These are phyloP conservation scores for Verticillium alfalfae DNA, from an alignment of 2,329 filamentous ascomycete genomes.

Conservation along the genomic window DNA sequence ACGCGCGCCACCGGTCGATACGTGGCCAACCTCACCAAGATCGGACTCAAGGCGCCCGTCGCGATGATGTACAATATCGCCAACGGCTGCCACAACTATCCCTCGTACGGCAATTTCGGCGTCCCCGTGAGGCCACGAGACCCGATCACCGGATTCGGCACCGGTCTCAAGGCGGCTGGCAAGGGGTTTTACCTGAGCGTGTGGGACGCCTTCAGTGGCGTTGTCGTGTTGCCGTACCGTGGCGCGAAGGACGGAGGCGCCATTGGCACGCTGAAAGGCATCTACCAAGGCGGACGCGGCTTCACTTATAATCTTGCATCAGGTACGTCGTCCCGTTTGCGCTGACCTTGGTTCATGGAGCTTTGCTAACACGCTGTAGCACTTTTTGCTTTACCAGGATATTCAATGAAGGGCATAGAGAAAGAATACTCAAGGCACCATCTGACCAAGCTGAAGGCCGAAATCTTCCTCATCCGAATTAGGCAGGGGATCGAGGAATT, in stretches of 20 bases:
- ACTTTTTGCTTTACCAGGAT: constrained; percentile 41
- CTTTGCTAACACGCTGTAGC: constrained; percentile 19
- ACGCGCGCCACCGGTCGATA: constrained; percentile 44
- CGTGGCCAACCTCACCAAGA: constrained; percentile 53
- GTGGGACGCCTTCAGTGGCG: constrained; percentile 63
- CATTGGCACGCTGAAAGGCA: constrained; percentile 56
- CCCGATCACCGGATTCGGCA: constrained; percentile 62
- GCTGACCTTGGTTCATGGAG: no score
- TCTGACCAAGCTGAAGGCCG: constrained; percentile 23
- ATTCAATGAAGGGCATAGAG: constrained; percentile 47
- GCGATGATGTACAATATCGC: constrained; percentile 64
- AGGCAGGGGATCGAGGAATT: constrained; percentile 23
- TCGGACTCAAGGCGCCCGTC: constrained; percentile 59
- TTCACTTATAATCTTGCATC: constrained; percentile 38
- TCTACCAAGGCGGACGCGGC: constrained; percentile 36
- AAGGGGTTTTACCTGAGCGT: constrained; percentile 60
- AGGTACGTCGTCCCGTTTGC: constrained; percentile 9
- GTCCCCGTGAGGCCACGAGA: constrained; percentile 58
- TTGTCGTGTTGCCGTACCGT: constrained; percentile 58
- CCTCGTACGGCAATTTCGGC: constrained; percentile 59
- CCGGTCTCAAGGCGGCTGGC: constrained; percentile 53
- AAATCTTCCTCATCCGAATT: constrained; percentile 23
- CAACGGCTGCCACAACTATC: constrained; percentile 69
- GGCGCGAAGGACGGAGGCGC: constrained; percentile 58
- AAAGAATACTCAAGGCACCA: constrained; percentile 35